Conservation (phyloP, 176 grass and related monocot species). For the Lolium rigidum region DNA sequence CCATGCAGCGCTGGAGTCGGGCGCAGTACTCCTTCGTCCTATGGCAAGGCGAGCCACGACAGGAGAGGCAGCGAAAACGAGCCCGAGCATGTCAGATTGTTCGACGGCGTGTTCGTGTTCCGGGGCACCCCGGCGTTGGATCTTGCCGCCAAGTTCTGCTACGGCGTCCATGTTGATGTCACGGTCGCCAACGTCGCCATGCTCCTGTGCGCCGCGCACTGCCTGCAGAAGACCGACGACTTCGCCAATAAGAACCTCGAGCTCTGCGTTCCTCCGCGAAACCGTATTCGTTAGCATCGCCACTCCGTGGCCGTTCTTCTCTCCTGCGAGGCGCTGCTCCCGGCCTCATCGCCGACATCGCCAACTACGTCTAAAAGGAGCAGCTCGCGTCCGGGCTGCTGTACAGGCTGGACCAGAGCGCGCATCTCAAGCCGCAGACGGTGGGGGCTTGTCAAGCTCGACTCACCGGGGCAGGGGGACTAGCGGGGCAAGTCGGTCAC, state of each 20-base stretch:
- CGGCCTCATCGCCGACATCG: constrained; percentile 62
- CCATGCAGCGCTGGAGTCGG: too few species aligned
- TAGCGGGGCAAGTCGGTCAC: constrained; percentile 87
- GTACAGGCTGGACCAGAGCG: constrained; percentile 65
- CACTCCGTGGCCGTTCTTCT: constrained; percentile 73
- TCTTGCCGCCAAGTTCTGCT: constrained; percentile 90
- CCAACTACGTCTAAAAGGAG: constrained; percentile 86
- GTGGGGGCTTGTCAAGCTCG: constrained; percentile 28
- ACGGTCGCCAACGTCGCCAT: constrained; percentile 69
- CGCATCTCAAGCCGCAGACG: constrained; percentile 39
- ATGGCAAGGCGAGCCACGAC: too few species aligned
- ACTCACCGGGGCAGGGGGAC: constrained; percentile 49
- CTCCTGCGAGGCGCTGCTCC: constrained; percentile 76
- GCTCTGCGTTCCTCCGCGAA: constrained; percentile 68
- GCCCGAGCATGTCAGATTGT: too few species aligned
- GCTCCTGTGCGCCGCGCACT: constrained; percentile 79
- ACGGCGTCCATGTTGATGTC: constrained; percentile 77
- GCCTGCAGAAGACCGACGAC: constrained; percentile 90
- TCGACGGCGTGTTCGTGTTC: too few species aligned
- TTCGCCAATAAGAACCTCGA: constrained; percentile 77
- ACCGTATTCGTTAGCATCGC: constrained; percentile 67
- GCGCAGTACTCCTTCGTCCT: too few species aligned
- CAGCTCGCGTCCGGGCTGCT: constrained; percentile 74
- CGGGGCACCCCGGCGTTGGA: constrained; percentile 80
- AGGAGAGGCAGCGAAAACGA: too few species aligned